Base-by-base conservation (phyloP, 1,284 basidiomycete species). In the Polyporus tsugae region DNA sequence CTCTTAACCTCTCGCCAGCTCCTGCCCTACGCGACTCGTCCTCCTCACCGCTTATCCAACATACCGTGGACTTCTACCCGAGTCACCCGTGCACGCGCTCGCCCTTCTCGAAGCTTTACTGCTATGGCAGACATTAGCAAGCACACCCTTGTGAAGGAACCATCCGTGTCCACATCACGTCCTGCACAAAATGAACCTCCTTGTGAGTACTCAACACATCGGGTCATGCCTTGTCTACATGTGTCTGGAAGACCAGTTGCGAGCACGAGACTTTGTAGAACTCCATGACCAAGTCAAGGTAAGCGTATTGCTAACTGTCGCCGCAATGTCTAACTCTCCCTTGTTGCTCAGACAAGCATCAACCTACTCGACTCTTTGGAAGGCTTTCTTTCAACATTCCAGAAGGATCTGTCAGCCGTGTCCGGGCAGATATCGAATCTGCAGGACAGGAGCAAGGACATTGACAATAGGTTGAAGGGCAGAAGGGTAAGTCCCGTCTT, bases 391-490 rank as follows among this genome's bases (percentile, higher is more conserved):
- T 95, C 95, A 1, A 97, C 95, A 0, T 99, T 99, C 76, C 96
- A 98, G 80, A 92, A 88, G 73, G 97, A 99, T 80, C 86, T 99
- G 6, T 93, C 94, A 4, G 91, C 92, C 2, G 96, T 99, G 5
- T 98, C 97, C 2, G 94, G 95, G 0, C 97, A 99, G 78, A 98
- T 99, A 77, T 92, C 95, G 0, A 94, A 97, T 72, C 86, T 99
- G 33, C 97, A 99, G 78, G 87, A 89, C 70, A 88, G 95, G 46
- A 97, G 95, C 76, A 93, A 94, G 72, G 91, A 93, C 60, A 97
- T 99, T 60, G 97, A 98, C 72, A 89, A 88, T 69, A 88, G 93
- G 68, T 85, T 99, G 63, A 94, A 92, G 78, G 93, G 91, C 60
- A 87, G 96, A 66, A 87, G 91, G 80, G 95, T 97, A 74, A 68